Evolutionary conservation across 371 early-diverging fungal genomes (phyloP).

Genomic region (Lichtheimia corymbifera): DNA sequence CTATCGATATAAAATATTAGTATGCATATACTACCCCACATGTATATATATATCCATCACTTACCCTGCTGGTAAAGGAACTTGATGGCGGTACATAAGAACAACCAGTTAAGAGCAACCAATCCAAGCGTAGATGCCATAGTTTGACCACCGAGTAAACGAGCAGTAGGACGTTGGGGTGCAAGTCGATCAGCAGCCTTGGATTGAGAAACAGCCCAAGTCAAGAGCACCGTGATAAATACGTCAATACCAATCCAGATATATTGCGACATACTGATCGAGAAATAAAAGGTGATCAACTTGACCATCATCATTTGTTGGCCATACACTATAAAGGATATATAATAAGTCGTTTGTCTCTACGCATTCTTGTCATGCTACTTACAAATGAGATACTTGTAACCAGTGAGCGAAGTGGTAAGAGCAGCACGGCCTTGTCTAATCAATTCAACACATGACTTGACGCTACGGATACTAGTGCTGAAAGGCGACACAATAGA

Average conservation of each 20-base stretch:
- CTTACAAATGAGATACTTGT: conserved; percentile 64
- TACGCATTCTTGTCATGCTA: no score
- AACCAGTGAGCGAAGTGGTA: conserved; percentile 74
- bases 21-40: background rate
- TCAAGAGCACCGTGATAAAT: conserved; percentile 59
- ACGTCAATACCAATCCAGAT: conserved; percentile 77
- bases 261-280: conserved; percentile 55
- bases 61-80: background rate
- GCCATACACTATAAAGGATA: conserved; percentile 54
- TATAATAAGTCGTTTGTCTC: no score
- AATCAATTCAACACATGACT: conserved; percentile 65
- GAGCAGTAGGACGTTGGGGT: conserved; percentile 69
- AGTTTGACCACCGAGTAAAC: conserved; percentile 71
- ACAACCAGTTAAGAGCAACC: conserved; percentile 65
- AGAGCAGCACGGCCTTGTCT: conserved; percentile 73
- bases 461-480: conserved; percentile 46
- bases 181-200: conserved; percentile 55
- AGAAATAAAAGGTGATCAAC: conserved; percentile 58
- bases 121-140: conserved; percentile 65
- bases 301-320: conserved; percentile 67
- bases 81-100: conserved; percentile 33
- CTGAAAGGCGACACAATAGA: conserved; percentile 88
- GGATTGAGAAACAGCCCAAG: conserved; percentile 69
- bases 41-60: background rate
- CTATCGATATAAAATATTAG: conserved; percentile 8